phyloP scores from a whole-genome alignment of 139 green algal species.

The Picochlorum costavermella region DNA sequence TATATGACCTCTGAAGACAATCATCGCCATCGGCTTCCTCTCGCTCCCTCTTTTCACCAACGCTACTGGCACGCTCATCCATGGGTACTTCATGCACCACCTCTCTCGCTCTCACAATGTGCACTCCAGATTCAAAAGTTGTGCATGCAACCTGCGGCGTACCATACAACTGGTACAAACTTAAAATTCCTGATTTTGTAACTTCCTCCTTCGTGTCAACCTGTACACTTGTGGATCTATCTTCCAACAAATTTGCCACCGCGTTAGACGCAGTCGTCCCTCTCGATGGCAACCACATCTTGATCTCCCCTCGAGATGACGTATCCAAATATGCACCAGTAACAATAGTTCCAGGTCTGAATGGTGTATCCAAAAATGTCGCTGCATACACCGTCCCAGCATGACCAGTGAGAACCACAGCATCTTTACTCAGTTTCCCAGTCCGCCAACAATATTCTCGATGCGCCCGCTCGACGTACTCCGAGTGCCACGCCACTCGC shows the following conservation, averaged over 20 bases:
- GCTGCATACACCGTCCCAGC: not conserved
- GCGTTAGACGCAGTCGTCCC: not conserved
- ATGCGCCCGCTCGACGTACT: not conserved
- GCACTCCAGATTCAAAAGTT: constrained; percentile 1
- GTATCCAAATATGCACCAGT: not conserved
- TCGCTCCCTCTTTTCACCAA: not conserved
- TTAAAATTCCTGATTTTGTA: not conserved
- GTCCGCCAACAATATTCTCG: constrained; percentile 8
- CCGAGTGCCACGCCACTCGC: not conserved
- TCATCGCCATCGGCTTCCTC: not conserved
- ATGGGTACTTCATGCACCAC: not conserved
- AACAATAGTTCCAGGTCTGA: not conserved
- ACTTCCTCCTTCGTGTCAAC: not conserved
- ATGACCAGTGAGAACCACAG: not conserved
- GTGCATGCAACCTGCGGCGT: not conserved
- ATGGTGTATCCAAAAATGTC: not conserved
- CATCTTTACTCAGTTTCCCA: not conserved
- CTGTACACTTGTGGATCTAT: not conserved
- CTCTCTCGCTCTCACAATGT: not conserved
- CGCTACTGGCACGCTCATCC: not conserved
- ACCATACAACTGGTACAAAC: not conserved
- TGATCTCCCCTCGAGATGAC: not conserved
- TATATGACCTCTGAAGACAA: not conserved
- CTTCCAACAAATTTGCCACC: not conserved
- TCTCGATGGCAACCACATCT: not conserved